Evolutionary conservation across 1,284 basidiomycete species (phyloP).

Genomic region (Sutorius eximius): DNA sequence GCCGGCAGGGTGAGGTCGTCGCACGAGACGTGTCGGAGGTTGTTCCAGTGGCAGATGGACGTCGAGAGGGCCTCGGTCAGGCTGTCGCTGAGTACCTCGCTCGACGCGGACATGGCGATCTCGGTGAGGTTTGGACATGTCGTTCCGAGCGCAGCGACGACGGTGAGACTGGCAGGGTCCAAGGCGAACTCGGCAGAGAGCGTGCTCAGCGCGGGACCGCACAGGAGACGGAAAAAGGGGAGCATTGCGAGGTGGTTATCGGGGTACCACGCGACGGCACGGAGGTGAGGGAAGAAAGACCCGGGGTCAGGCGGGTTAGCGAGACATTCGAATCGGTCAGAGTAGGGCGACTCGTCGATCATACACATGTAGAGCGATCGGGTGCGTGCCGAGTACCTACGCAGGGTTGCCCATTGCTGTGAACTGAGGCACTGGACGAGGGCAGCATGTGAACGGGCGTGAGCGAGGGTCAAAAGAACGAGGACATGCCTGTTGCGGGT

Average conservation of each 20-base stretch:
- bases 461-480: neutral
- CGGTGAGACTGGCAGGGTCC: conserved; percentile 17
- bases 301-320: conserved; percentile 16
- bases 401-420: conserved; percentile 22
- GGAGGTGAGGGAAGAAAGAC: conserved; percentile 26
- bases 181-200: conserved; percentile 24
- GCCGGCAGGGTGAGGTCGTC: conserved; percentile 23
- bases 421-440: neutral
- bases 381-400: conserved; percentile 23
- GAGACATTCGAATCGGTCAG: conserved; percentile 13
- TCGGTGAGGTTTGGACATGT: conserved; percentile 26
- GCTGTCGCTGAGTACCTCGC: conserved; percentile 6
- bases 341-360: conserved; percentile 17
- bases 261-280: conserved; percentile 22
- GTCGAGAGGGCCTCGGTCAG: conserved; percentile 19
- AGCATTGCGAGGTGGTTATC: conserved; percentile 21
- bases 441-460: neutral
- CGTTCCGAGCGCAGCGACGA: conserved; percentile 16
- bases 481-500: conserved; percentile 15
- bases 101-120: conserved; percentile 21
- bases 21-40: conserved; percentile 22
- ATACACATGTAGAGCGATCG: conserved; percentile 22
- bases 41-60: conserved; percentile 22
- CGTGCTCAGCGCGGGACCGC: conserved; percentile 23
- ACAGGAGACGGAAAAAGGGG: conserved; percentile 26